phyloP scores from a whole-genome alignment of 805 yeast genomes.

The Starmerella vaccinii region DNA sequence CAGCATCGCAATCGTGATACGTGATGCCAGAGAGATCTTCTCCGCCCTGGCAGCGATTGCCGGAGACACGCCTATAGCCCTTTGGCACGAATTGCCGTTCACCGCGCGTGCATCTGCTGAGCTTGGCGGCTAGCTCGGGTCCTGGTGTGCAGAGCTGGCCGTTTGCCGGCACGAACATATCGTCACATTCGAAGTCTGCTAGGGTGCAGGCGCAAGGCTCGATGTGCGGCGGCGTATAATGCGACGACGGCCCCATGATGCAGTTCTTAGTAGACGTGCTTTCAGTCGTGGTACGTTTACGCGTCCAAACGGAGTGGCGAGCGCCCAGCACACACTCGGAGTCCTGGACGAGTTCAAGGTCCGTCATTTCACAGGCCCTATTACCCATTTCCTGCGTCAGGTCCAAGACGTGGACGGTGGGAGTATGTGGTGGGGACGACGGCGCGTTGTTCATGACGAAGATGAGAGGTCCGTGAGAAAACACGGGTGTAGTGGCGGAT shows the following conservation, averaged over 20 bases:
- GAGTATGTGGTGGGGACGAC: background rate
- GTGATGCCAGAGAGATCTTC: background rate
- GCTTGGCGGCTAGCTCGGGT: background rate
- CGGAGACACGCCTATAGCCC: constrained; percentile 75
- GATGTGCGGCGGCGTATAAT: background rate
- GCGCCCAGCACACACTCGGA: background rate
- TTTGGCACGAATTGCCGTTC: constrained; percentile 38
- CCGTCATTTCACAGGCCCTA: background rate
- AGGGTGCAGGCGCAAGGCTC: background rate
- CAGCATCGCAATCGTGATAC: background rate
- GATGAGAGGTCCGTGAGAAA: background rate
- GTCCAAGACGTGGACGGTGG: background rate
- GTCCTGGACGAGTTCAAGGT: background rate
- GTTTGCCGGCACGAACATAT: background rate
- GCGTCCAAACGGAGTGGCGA: background rate
- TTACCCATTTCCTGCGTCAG: background rate
- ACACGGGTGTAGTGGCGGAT: too few species aligned
- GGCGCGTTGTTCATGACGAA: background rate
- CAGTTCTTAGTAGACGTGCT: background rate
- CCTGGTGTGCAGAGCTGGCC: constrained; percentile 3
- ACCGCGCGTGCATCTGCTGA: constrained; percentile 1
- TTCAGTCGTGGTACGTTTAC: background rate
- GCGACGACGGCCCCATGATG: background rate
- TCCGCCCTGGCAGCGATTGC: background rate
- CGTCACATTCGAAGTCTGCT: constrained; percentile 6